Conservation (phyloP, 345 rosid species). For the Anacardium occidentale region DNA sequence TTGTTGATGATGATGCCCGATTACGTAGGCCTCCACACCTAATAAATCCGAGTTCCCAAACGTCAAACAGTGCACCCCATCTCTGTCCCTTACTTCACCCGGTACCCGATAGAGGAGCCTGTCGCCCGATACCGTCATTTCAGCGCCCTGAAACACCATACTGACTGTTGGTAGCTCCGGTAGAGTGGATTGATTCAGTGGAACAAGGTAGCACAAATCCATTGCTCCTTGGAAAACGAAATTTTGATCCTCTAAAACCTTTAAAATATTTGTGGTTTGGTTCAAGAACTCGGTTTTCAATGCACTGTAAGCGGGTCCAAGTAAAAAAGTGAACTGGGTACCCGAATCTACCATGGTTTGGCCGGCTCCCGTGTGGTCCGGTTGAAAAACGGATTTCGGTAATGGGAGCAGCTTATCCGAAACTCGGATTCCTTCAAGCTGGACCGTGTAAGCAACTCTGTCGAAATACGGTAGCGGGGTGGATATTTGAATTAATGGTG, state of each 20-base stretch:
- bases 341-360: slow-evolving; percentile 97
- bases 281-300: slow-evolving; percentile 58
- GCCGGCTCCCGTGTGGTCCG: slow-evolving; percentile 95
- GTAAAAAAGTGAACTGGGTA: slow-evolving; percentile 83
- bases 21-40: slow-evolving; percentile 83
- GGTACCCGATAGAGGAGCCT: slow-evolving; percentile 61
- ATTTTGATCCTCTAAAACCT: slow-evolving; percentile 59
- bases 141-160: slow-evolving; percentile 74
- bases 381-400: slow-evolving; percentile 58
- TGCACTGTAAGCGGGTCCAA: slow-evolving; percentile 75
- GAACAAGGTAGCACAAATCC: slow-evolving; percentile 75
- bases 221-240: slow-evolving; percentile 86
- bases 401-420: slow-evolving; percentile 49
- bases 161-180: slow-evolving; percentile 60
- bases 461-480: slow-evolving; percentile 78
- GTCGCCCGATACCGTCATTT: slow-evolving; percentile 64
- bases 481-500: slow-evolving; percentile 65
- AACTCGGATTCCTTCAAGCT: slow-evolving; percentile 82
- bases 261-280: slow-evolving; percentile 49
- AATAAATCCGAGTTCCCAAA: slow-evolving; percentile 88
- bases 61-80: slow-evolving; percentile 74
- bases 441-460: slow-evolving; percentile 87
- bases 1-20: slow-evolving; percentile 93
- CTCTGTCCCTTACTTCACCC: slow-evolving; percentile 51
- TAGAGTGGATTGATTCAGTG: slow-evolving; percentile 23